Evolutionary conservation across 345 rosid genomes (phyloP).

Genomic region (Reutealis trisperma): DNA sequence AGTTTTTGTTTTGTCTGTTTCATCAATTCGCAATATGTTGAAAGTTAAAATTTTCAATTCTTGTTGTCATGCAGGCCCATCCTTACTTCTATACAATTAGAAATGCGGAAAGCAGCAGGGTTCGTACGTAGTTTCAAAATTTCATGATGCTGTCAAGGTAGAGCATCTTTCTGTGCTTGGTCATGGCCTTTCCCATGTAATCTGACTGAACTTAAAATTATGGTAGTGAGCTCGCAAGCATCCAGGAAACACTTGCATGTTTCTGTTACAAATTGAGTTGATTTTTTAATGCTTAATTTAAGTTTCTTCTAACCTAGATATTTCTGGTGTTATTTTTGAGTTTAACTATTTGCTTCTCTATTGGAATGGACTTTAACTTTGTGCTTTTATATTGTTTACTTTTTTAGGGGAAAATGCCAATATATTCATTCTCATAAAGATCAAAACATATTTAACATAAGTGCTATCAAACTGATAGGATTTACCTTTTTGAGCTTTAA

Average conservation of each 20-base stretch:
- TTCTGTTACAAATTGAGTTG: constrained; percentile 8
- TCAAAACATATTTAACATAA: too few relatives aligned
- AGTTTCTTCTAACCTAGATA: not conserved
- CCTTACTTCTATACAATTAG: constrained; percentile 84
- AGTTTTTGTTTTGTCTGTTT: not conserved
- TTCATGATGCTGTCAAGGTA: constrained; percentile 22
- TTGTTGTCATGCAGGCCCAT: constrained; percentile 62
- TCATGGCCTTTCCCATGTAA: constrained; percentile 11
- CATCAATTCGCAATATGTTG: not conserved
- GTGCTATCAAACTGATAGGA: too few relatives aligned
- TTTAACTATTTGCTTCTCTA: not conserved
- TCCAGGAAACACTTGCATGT: constrained; percentile 2
- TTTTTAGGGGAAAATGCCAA: too few relatives aligned
- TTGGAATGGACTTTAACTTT: not conserved
- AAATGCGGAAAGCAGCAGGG: constrained; percentile 87
- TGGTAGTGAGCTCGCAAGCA: constrained; percentile 16
- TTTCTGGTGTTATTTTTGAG: not conserved
- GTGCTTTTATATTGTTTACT: not conserved
- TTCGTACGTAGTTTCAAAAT: constrained; percentile 38
- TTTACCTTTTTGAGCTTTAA: too few relatives aligned
- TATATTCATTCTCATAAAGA: not conserved
- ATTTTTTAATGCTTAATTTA: constrained; percentile 11
- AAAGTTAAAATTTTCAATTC: not conserved
- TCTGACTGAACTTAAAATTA: constrained; percentile 15
- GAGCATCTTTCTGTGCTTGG: constrained; percentile 6